These are phyloP conservation scores for Biscogniauxia mediterranea DNA, from an alignment of 2,329 filamentous ascomycete species.

Conservation along the genomic window DNA sequence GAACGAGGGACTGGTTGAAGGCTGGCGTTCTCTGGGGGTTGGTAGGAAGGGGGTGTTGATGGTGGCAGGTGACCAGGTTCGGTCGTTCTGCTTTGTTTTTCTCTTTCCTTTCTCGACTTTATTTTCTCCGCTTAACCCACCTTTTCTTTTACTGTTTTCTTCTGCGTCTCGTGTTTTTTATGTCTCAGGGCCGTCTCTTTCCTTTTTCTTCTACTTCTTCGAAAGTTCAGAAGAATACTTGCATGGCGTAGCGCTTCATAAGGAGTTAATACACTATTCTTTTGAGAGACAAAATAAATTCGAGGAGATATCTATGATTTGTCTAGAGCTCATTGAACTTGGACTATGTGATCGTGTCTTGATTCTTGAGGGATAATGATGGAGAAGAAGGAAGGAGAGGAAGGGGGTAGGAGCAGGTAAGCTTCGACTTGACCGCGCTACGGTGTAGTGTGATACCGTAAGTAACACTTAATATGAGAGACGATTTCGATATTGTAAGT, in stretches of 20 bases:
- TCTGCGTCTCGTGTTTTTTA: slow-evolving; percentile 1
- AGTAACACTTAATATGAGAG: too few relatives aligned
- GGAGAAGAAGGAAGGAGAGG: too few relatives aligned
- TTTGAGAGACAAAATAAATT: neutral
- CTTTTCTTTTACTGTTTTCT: slow-evolving; percentile 1
- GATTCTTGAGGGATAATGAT: too few relatives aligned
- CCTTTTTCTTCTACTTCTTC: too few relatives aligned
- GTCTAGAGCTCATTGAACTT: too few relatives aligned
- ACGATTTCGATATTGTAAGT: too few relatives aligned
- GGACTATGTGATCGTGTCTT: too few relatives aligned
- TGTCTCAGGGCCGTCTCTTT: neutral
- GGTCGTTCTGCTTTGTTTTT: neutral
- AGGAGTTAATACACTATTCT: slow-evolving; percentile 15
- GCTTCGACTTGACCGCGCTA: too few relatives aligned
- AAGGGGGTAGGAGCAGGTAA: too few relatives aligned
- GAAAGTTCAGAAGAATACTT: neutral
- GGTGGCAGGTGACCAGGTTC: neutral
- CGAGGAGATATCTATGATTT: too few relatives aligned
- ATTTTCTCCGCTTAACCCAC: neutral
- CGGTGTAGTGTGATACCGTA: too few relatives aligned
- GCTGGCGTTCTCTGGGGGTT: neutral
- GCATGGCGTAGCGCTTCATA: slow-evolving; percentile 18
- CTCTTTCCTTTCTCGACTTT: neutral
- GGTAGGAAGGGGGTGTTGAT: neutral
- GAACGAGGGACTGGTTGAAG: neutral